Base-by-base conservation (phyloP, 1,284 basidiomycete species). In the Caloboletus firmus region DNA sequence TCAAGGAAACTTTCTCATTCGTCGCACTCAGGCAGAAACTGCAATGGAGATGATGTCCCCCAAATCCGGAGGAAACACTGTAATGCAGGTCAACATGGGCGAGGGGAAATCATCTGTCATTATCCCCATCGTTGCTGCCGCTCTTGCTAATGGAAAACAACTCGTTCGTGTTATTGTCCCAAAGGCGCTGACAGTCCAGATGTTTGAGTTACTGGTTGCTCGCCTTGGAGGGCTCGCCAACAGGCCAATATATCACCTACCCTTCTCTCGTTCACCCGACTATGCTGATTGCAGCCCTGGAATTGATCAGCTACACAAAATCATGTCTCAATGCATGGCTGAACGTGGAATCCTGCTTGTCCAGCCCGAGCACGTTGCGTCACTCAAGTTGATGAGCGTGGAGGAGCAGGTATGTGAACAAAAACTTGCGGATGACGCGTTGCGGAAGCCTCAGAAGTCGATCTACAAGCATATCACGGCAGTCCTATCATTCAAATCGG, bases 81-180 rank as follows among this genome's bases (percentile, higher is more conserved):
- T 24, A 0, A 30, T 30, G 18, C 42, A 44, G n/a, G n/a, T 44
- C 28, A 44, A 20, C 8, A 44, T 44, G 42, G 42, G 42, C 0
- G 42, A 44, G 5, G 42, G 42, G 18, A 44, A 83, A 56, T 76
- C 80, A 1, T 78, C 79, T 0, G 81, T 82, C 4, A 82, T 83
- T 28, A 70, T 78, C 0, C 80, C 81, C 1, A 65, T 82, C n/a
- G 67, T 72, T 20, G 66, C 73, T 0, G 62, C 71, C 1, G 55
- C 69, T 22, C 63, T 82, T 5, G 76, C 82, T 0, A 64, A 81
- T 58, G 72, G 76, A 0, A 37, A 65, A 4, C 74, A 67, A 13
- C 68, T 83, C 3, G 74, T 76, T 4, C 72, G 81, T 11, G 73
- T 83, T 8, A 61, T 81, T 3, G 74, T 79, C 17, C 70, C 79